Percentiles rank a stretch among this genome's conserved stretches.
Conservation (phyloP, 2,329 filamentous ascomycete genomes). For the Colletotrichum liaoningense region DNA sequence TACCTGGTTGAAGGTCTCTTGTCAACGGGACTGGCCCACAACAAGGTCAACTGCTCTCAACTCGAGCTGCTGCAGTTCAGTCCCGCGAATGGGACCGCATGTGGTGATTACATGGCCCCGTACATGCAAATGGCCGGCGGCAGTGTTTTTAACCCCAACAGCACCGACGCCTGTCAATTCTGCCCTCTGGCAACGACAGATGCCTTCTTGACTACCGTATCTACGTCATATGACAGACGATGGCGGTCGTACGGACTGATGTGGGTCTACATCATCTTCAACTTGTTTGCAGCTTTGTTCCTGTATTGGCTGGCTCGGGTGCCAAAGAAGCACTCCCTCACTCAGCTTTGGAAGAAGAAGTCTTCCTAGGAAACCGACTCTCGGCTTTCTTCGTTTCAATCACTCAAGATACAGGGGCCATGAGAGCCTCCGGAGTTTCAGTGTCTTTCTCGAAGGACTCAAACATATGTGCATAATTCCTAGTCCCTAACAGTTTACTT, state of each 20-base stretch:
- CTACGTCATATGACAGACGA: constrained; percentile 57
- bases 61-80: constrained; percentile 66
- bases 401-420: neutral
- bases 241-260: constrained; percentile 68
- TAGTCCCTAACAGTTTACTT: no score
- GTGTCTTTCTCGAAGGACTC: no score
- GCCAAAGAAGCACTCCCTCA: constrained; percentile 35
- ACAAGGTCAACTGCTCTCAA: constrained; percentile 39
- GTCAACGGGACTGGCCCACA: constrained; percentile 38
- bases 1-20: constrained; percentile 75
- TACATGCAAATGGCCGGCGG: constrained; percentile 60
- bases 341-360: neutral
- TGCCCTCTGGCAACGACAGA: constrained; percentile 51
- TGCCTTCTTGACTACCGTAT: constrained; percentile 48
- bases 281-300: constrained; percentile 58
- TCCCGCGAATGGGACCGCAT: constrained; percentile 53
- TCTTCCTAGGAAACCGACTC: neutral
- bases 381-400: neutral
- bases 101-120: constrained; percentile 59
- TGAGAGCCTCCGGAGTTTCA: no score
- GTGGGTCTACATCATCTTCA: constrained; percentile 63
- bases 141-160: constrained; percentile 54
- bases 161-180: constrained; percentile 57
- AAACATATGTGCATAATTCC: no score
- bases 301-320: constrained; percentile 59